phyloP scores from a whole-genome alignment of 768 basidiomycete genomes.

The Rhizopogon vinicolor region DNA sequence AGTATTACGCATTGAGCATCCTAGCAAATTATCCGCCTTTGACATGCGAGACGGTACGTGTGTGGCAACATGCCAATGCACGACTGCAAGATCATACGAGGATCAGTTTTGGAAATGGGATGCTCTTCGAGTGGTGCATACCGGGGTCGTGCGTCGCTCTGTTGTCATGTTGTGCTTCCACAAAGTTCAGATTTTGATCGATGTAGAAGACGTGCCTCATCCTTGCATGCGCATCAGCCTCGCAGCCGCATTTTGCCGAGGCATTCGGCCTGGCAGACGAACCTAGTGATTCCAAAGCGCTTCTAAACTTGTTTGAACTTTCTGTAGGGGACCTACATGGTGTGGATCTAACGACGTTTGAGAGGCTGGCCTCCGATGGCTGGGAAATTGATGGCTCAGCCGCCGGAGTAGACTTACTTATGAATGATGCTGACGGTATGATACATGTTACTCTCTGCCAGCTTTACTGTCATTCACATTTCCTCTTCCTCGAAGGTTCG shows the following conservation, averaged over 20 bases:
- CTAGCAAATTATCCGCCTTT: constrained; percentile 51
- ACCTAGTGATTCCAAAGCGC: constrained; percentile 2
- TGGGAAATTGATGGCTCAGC: constrained; percentile 51
- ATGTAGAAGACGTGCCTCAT: constrained; percentile 28
- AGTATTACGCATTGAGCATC: constrained; percentile 4
- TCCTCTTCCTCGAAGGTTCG: constrained; percentile 13
- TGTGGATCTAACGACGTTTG: constrained; percentile 27
- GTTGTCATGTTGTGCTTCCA: background rate
- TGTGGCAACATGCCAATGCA: constrained; percentile 17
- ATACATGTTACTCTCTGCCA: background rate
- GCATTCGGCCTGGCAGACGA: constrained; percentile 16
- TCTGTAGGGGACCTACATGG: constrained; percentile 15
- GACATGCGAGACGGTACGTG: constrained; percentile 48
- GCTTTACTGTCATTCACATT: constrained; percentile 4
- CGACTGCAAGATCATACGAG: background rate
- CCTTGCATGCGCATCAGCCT: constrained; percentile 42
- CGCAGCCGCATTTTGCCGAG: constrained; percentile 13
- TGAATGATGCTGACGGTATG: constrained; percentile 44
- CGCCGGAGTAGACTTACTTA: constrained; percentile 39
- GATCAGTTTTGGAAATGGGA: constrained; percentile 15
- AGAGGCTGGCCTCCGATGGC: constrained; percentile 38
- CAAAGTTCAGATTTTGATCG: background rate
- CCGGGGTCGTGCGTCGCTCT: background rate
- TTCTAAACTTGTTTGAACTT: constrained; percentile 21
- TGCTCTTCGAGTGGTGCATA: background rate